phyloP scores from a whole-genome alignment of 2,329 filamentous ascomycete species.

The Apiospora saccharicola region DNA sequence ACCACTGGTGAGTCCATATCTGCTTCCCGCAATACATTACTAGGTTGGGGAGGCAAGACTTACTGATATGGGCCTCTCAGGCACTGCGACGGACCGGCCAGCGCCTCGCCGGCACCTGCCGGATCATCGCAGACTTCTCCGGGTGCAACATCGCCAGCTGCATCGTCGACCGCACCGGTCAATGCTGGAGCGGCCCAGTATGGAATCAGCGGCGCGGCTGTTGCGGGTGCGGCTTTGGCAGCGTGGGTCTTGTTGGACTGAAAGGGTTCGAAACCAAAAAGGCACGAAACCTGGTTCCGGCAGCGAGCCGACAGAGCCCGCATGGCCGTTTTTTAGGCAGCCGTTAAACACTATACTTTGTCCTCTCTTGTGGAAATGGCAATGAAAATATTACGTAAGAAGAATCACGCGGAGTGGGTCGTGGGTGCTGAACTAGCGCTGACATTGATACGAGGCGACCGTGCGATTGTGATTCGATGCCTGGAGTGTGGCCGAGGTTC shows the following conservation, averaged over 20 bases:
- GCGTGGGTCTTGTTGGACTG: not conserved
- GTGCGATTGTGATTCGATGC: not conserved
- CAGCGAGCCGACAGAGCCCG: too few relatives aligned
- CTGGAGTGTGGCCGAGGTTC: not conserved
- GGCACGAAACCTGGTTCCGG: too few relatives aligned
- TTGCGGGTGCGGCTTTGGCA: not conserved
- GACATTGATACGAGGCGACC: not conserved
- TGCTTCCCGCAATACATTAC: too few relatives aligned
- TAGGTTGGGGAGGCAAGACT: too few relatives aligned
- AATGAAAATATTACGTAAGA: not conserved
- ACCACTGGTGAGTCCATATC: conserved; percentile 24
- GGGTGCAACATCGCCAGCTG: not conserved
- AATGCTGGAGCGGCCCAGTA: not conserved
- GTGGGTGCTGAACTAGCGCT: not conserved
- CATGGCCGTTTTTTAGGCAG: too few relatives aligned
- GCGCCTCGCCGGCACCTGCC: not conserved
- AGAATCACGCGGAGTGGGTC: not conserved
- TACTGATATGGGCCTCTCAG: not conserved
- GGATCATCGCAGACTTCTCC: not conserved
- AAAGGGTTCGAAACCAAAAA: too few relatives aligned
- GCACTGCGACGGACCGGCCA: conserved; percentile 22
- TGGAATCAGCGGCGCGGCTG: not conserved
- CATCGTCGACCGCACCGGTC: not conserved
- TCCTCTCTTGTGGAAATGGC: not conserved
- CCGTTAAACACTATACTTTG: too few relatives aligned